Evolutionary conservation across 2,329 filamentous ascomycete species (phyloP).

Genomic region (Epichloe elymi): DNA sequence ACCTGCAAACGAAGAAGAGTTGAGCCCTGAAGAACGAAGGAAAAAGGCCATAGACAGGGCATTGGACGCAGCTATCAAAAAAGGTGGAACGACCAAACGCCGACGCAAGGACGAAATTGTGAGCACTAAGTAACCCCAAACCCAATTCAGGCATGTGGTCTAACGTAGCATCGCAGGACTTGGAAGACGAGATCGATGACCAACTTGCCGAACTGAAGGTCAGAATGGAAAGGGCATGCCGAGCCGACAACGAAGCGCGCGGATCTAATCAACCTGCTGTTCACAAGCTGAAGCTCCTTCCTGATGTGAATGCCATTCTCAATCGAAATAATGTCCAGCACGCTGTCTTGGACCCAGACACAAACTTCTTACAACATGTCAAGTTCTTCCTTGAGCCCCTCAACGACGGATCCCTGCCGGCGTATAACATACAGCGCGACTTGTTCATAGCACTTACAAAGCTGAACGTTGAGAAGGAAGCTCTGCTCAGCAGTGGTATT

Average conservation of each 20-base stretch:
- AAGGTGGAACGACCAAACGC: constrained; percentile 49
- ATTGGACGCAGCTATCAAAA: constrained; percentile 78
- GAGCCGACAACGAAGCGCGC: constrained; percentile 73
- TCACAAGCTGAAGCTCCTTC: constrained; percentile 87
- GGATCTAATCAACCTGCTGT: constrained; percentile 68
- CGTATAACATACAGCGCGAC: constrained; percentile 95
- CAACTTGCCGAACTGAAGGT: constrained; percentile 79
- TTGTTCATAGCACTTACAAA: constrained; percentile 69
- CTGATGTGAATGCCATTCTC: constrained; percentile 75
- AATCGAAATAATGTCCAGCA: constrained; percentile 80
- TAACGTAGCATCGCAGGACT: constrained; percentile 43
- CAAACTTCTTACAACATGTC: constrained; percentile 86
- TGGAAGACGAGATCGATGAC: constrained; percentile 81
- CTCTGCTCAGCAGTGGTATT: constrained; percentile 79
- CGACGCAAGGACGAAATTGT: constrained; percentile 83
- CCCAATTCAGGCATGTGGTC: constrained; percentile 10
- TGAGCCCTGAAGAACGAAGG: constrained; percentile 75
- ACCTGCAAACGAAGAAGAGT: constrained; percentile 59
- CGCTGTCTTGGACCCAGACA: constrained; percentile 83
- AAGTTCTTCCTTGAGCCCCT: constrained; percentile 96
- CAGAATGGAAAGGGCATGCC: constrained; percentile 81
- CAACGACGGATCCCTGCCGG: constrained; percentile 83
- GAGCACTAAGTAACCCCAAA: constrained; percentile 17
- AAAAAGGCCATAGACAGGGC: constrained; percentile 73
- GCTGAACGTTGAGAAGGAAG: constrained; percentile 83